Base-by-base conservation (phyloP, 805 yeast species). In the Candida maesae region DNA sequence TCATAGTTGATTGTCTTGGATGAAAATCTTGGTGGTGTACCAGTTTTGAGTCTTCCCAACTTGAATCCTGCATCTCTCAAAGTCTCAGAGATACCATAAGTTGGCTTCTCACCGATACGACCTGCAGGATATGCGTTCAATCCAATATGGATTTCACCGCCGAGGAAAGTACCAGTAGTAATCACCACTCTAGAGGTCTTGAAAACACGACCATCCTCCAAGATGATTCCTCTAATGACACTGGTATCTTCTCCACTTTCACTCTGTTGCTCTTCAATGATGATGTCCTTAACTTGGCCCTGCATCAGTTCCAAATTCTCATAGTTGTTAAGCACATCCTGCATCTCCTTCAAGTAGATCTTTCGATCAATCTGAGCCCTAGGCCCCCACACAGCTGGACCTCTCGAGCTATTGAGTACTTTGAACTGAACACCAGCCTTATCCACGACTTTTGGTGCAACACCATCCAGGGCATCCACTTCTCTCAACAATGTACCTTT, bases 301-400 rank as follows among this genome's bases (percentile, higher is more conserved):
- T 85, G 81, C 39, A 76, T 36, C 38, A 79, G 46, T 8, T 67
- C 62, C 45, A 89, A 68, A 44, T 82, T 77, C 9, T 69, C 66
- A 58, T 81, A 81, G 46, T 64, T 60, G 30, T 63, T 58, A 17
- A 93, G 67, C 42, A 70, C 80, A 3, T 63, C 53, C 56, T 86
- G 95, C 97, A 93, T 89, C 54, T 85, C 89, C 13, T 60, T 55
- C 52, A 83, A 65, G 59, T 93, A 93, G 2, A 91, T 71, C 33
- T 76, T 67, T 49, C 99, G 69, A 61, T 93, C 99, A 23, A 93
- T 91, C 64, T 93, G 99, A 1, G 96, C 96, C 45, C 99, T 66
- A 7, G 96, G 97, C 0, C 99, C 98, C 87, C 97, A 95, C 2
- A 91, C 98, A 0, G 99, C 99, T 0, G 95, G 85, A 2, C 99